These are phyloP conservation scores for Prorocentrum cordatum DNA, from an alignment of 169 alveolate species.

Conservation along the genomic window DNA sequence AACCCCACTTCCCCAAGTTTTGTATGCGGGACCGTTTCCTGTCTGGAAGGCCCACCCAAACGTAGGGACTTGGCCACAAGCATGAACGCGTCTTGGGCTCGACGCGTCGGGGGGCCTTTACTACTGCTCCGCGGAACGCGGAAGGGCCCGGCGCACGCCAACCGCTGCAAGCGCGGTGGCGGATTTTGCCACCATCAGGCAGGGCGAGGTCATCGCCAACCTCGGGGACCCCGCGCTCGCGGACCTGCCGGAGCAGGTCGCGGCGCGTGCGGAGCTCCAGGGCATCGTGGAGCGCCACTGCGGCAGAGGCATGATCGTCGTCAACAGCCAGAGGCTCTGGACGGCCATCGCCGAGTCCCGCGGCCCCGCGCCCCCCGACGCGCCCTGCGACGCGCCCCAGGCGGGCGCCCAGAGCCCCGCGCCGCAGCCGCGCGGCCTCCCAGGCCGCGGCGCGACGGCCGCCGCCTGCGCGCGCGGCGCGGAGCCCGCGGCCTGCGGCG, in stretches of 20 bases:
- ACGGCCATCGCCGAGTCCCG: constrained; percentile 60
- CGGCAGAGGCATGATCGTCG: constrained; percentile 57
- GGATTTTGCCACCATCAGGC: constrained; percentile 2
- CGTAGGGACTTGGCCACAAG: not conserved
- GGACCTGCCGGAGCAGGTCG: constrained; percentile 8
- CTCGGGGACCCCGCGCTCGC: constrained; percentile 52
- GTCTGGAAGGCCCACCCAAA: not conserved
- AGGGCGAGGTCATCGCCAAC: constrained; percentile 20
- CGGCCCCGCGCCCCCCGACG: too few species aligned
- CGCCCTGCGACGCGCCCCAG: too few species aligned
- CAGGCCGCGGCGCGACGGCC: too few species aligned
- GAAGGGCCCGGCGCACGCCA: not conserved
- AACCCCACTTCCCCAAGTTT: too few species aligned
- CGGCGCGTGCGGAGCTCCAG: constrained; percentile 21
- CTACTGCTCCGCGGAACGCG: not conserved
- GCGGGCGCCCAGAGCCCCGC: too few species aligned
- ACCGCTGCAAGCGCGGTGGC: not conserved
- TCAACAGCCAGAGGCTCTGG: constrained; percentile 46
- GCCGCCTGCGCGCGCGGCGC: too few species aligned
- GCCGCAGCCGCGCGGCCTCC: too few species aligned
- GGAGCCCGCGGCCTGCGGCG: too few species aligned
- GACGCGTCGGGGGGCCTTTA: too few species aligned
- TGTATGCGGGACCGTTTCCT: too few species aligned
- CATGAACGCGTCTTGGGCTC: not conserved
- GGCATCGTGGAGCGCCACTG: constrained; percentile 50